Base-by-base conservation (phyloP, 768 basidiomycete species). In the Rhodocollybia butyracea region DNA sequence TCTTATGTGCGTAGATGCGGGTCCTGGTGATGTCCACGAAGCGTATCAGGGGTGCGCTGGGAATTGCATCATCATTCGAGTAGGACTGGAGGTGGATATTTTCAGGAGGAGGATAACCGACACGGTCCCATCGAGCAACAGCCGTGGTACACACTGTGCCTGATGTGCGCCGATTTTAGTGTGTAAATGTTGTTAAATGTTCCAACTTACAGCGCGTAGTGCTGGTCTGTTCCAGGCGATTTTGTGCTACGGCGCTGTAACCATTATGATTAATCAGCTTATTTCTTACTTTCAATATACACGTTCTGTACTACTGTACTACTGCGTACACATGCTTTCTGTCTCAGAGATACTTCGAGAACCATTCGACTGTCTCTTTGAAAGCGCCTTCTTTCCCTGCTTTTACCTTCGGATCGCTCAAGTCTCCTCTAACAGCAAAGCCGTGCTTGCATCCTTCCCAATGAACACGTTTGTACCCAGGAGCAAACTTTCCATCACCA, bases 361-460 rank as follows among this genome's bases (percentile, higher is more conserved):
- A 66, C 64, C 68, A 76, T 31, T 68, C 64, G 26, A 75, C 69
- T 4, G 70, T 60, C 32, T 63, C 65, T 54, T 71, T 68, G 64
- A 78, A 76, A 1, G 75, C 66, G 13, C 68, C 73, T 57, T 77
- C 75, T 63, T 73, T 76, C 13, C 66, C 75, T 7, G 68, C 68
- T 57, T 70, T 71, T 38, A 66, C 64, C 36, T 54, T 53, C 4
- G 66, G 66, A 36, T 63, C 53, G 30, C 39, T 64, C 59, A 64
- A 19, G 40, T 59, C 55, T 11, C 68, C 68, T 27, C 73, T 61
- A 13, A 70, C 66, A 29, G 69, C 67, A 56, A 69, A 69, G 15
- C 69, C 66, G 32, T 69, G 67, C 10, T 19, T 21, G 46, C 46
- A 60, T 8, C 66, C 68, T 2, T 55, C 47, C 24, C 36, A 67